Base-by-base conservation (phyloP, 352 stramenopile genomes). In the Aphanomyces cochlioides region DNA sequence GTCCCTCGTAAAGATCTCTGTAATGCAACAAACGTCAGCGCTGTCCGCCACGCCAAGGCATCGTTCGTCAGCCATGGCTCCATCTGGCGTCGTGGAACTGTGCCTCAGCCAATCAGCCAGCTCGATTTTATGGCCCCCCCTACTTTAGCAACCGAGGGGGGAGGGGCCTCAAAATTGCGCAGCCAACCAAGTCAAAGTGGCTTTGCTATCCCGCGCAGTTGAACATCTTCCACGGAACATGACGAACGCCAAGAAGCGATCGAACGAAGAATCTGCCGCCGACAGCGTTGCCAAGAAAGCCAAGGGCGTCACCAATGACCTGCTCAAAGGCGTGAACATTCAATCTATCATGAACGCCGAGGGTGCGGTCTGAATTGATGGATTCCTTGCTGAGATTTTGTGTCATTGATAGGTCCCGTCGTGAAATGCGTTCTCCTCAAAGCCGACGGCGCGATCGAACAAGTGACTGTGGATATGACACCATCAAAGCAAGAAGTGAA, bases 341-440 rank as follows among this genome's bases (percentile, higher is more conserved):
- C 43, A 60, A 37, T 19, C 47, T 37, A 56, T 70, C 54, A 70
- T 70, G 64, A 64, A 47, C 40, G 64, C 64, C n/a, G 47, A 70
- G 48, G 64, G 54, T 61, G 43, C 54, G 17, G 10, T 37, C 2
- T 12, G 3, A 28, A 28, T 28, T 28, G 28, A 28, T 28, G 28
- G 28, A 28, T 28, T 28, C 28, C 28, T 28, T 28, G 28, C 28
- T 28, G 28, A 28, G 28, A 28, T 28, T 28, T 28, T 28, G 28
- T 28, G 28, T 28, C 28, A 28, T 28, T 28, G 28, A 10, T 37
- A 61, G 54, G 64, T 34, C 64, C 64, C 15, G 34, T 70, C 6
- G 64, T 70, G 12, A 60, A 70, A 38, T 70, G 64, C 40, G 64
- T 70, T 10, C 19, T 70, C 6, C 64, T 70, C 64, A 70, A 70